phyloP scores from a whole-genome alignment of 1,139 yeast species.

The Arxiozyma telluris region DNA sequence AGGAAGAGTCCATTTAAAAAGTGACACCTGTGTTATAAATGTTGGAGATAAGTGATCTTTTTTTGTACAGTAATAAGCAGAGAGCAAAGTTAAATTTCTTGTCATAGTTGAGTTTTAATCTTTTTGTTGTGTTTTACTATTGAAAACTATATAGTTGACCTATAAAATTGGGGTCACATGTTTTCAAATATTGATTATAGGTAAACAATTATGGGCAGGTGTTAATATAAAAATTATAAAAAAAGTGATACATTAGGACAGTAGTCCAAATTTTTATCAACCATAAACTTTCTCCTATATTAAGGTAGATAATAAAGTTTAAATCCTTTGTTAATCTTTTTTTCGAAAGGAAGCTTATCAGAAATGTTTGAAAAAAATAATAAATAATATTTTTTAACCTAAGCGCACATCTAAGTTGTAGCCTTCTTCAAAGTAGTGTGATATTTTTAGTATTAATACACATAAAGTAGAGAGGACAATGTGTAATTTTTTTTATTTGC shows the following conservation, averaged over 20 bases:
- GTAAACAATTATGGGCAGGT: neutral
- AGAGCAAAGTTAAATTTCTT: too few relatives aligned
- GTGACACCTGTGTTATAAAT: neutral
- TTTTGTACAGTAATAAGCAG: neutral
- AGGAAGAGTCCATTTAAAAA: neutral
- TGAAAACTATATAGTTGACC: neutral
- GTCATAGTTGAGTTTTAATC: neutral
- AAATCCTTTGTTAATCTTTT: neutral
- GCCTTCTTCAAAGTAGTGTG: neutral
- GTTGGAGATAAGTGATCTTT: too few relatives aligned
- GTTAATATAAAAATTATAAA: too few relatives aligned
- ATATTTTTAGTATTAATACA: too few relatives aligned
- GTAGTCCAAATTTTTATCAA: too few relatives aligned
- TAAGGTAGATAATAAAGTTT: too few relatives aligned
- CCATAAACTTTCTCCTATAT: neutral
- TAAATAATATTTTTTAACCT: too few relatives aligned
- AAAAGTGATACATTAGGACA: too few relatives aligned
- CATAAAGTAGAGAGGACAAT: neutral
- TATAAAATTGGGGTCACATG: neutral
- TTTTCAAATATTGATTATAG: too few relatives aligned
- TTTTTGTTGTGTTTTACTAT: neutral
- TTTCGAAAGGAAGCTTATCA: neutral
- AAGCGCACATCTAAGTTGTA: too few relatives aligned
- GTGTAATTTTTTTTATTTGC: too few relatives aligned
- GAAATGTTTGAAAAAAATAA: neutral